Evolutionary conservation across 768 basidiomycete genomes (phyloP).

Genomic region (Russula virescens): DNA sequence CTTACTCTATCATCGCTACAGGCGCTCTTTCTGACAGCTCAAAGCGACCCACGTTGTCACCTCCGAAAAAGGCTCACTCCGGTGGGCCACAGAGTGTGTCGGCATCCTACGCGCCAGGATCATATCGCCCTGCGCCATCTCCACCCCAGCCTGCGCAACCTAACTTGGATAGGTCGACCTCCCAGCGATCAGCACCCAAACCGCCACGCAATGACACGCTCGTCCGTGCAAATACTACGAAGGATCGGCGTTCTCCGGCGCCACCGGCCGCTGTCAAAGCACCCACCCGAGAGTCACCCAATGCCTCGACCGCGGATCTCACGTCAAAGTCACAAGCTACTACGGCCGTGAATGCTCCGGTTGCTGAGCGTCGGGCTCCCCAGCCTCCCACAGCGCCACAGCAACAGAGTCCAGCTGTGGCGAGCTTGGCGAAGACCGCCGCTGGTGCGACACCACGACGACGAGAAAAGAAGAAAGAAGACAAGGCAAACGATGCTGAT

Average conservation of each 20-base stretch:
- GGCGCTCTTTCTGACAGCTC: slow-evolving; percentile 16
- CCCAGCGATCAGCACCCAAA: slow-evolving; percentile 61
- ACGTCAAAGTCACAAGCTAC: slow-evolving; percentile 7
- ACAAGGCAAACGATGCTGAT: slow-evolving; percentile 77
- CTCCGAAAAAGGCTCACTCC: slow-evolving; percentile 37
- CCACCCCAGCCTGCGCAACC: slow-evolving; percentile 60
- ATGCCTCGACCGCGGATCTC: slow-evolving; percentile 19
- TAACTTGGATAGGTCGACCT: slow-evolving; percentile 80
- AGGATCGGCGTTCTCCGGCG: slow-evolving; percentile 46
- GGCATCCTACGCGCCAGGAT: slow-evolving; percentile 38
- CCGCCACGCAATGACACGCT: slow-evolving; percentile 36
- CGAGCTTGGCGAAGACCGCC: slow-evolving; percentile 56
- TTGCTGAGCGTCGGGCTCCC: slow-evolving; percentile 33
- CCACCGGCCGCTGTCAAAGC: slow-evolving; percentile 27
- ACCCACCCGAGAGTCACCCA: slow-evolving; percentile 15
- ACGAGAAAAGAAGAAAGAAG: slow-evolving; percentile 78
- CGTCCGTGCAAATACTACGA: slow-evolving; percentile 63
- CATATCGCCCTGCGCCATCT: slow-evolving; percentile 73
- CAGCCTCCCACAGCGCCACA: slow-evolving; percentile 35
- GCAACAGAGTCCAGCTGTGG: slow-evolving; percentile 56
- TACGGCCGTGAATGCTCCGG: neutral
- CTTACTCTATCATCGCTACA: neutral
- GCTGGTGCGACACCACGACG: slow-evolving; percentile 78
- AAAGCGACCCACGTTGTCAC: slow-evolving; percentile 38
- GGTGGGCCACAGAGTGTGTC: slow-evolving; percentile 20